Evolutionary conservation across 1,139 yeast genomes (phyloP), one percentile per base, ranked within the genome.

Genomic region (Kurtzmaniella natalensis): DNA sequence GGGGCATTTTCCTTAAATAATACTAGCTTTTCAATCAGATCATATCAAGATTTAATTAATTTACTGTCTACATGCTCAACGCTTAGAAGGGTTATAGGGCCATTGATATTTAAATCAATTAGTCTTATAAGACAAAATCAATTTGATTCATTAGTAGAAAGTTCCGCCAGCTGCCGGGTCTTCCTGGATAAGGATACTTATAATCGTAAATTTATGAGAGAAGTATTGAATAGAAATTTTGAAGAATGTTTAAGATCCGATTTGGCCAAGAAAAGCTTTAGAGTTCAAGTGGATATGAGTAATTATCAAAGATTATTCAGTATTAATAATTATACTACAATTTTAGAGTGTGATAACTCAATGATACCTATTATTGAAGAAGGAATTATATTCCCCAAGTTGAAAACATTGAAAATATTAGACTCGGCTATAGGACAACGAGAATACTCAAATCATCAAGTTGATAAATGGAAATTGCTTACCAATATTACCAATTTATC

Each of bases 101-200:
- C 48, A 2, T 11, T 39, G 4, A 14, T 60, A 21, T 61, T 59
- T 33, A 36, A 36, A 7, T 41, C 39, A 9, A 18, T 55, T 3
- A 61, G 66, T 39, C 39, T 61, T 28, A 43, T 61, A 4, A 37
- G 67, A 21, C 36, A 37, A 20, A 59, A 59, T 38, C 58, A 57
- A 36, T 41, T 57, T n/a, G 67, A 61, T 43, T 50, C 57, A 8
- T 38, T 58, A 10, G 36, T 61, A 28, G 45, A 49, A 1, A 44
- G 41, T 14, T 62, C 64, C 10, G 43, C 39, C 26, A 30, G 45
- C 7, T 47, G 46, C 41, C 51, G 51, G 28, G 25, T 39, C 15
- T 59, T 46, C 37, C 58, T 63, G 22, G 54, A 51, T 33, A 40
- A 36, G 22, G 47, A 43, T 31, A 39, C 36, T n/a, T 51, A 51